These are phyloP conservation scores for Cairneyella variabilis DNA, from an alignment of 495 filamentous ascomycete genomes.

Conservation along the genomic window DNA sequence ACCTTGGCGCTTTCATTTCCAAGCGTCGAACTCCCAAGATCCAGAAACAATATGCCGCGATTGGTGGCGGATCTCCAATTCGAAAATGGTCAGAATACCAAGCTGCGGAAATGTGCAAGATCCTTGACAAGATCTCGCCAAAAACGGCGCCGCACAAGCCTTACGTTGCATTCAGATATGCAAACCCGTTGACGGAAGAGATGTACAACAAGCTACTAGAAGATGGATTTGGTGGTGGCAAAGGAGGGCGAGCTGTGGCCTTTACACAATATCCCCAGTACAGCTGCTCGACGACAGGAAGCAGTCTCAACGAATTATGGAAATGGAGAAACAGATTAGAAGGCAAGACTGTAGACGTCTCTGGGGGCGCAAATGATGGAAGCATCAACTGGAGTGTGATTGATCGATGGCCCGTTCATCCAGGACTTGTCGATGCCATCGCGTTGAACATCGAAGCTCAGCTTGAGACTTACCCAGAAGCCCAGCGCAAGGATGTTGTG, in stretches of 20 bases:
- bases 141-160: constrained; percentile 96
- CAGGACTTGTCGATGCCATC: constrained; percentile 86
- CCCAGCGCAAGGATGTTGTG: constrained; percentile 72
- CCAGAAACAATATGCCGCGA: constrained; percentile 87
- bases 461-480: constrained; percentile 76
- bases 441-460: constrained; percentile 84
- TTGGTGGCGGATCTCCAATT: constrained; percentile 95
- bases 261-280: constrained; percentile 99
- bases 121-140: constrained; percentile 84
- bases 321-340: constrained; percentile 90
- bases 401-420: constrained; percentile 92
- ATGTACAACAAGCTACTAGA: constrained; percentile 77
- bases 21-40: constrained; percentile 90
- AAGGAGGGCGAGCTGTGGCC: constrained; percentile 86
- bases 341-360: constrained; percentile 51
- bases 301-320: constrained; percentile 95
- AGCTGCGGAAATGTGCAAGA: constrained; percentile 89
- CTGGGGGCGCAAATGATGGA: constrained; percentile 48
- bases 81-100: constrained; percentile 97
- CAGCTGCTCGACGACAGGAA: constrained; percentile 97
- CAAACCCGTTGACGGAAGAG: constrained; percentile 87
- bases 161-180: constrained; percentile 98
- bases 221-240: constrained; percentile 86
- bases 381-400: constrained; percentile 95
- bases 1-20: constrained; percentile 84